Conservation (phyloP, 2,329 filamentous ascomycete genomes). For the Didymella pinodella region DNA sequence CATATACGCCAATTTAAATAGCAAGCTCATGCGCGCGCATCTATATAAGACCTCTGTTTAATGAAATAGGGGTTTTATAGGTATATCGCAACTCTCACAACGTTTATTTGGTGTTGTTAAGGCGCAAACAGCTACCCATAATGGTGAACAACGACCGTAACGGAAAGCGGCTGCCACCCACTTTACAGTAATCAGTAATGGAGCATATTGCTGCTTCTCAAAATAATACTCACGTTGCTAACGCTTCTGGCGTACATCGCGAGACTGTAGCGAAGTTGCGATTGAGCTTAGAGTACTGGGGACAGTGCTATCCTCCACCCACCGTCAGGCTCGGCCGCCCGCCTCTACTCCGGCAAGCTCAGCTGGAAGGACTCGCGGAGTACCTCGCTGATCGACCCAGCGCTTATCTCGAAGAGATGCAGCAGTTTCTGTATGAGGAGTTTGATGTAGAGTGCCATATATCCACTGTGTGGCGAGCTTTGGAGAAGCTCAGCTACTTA, state of each 20-base stretch:
- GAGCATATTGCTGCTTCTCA: not conserved
- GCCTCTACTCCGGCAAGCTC: not conserved
- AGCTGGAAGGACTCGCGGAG: not conserved
- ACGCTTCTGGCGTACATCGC: not conserved
- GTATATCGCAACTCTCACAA: not conserved
- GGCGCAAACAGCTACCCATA: too few species aligned
- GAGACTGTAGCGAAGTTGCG: slow-evolving; percentile 6
- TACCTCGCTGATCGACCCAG: too few species aligned
- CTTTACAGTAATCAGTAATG: not conserved
- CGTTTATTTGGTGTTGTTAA: not conserved
- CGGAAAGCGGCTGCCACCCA: not conserved
- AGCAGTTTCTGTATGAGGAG: not conserved
- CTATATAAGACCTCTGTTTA: too few species aligned
- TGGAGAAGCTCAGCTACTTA: not conserved
- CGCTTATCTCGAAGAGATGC: not conserved
- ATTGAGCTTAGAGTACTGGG: slow-evolving; percentile 5
- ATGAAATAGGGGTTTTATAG: not conserved
- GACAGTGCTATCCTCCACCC: not conserved
- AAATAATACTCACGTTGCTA: not conserved
- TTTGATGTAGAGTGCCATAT: not conserved
- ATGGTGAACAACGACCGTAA: not conserved
- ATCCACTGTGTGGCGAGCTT: not conserved
- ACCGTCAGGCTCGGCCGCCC: not conserved
- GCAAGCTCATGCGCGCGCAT: too few species aligned
- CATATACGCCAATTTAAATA: too few species aligned